Conservation (phyloP, 768 basidiomycete species). For the Pisolithus microcarpus region DNA sequence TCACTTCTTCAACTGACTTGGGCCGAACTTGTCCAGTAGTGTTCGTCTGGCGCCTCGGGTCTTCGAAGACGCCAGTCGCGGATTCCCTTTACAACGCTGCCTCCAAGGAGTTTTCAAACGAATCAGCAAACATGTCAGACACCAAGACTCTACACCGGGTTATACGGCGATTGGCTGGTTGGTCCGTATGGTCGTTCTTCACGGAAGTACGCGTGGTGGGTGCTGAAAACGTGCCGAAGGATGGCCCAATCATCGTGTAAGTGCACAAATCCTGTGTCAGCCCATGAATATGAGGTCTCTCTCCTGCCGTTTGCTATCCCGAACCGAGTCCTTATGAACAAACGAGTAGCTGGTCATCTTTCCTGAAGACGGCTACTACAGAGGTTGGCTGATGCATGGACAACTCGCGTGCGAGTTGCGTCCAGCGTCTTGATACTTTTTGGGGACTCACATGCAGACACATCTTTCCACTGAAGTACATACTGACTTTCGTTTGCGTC, state of each 20-base stretch:
- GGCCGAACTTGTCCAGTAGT: no score
- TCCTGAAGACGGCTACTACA: no score
- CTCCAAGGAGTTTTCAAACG: not conserved
- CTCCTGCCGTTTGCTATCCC: not conserved
- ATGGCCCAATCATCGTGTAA: slow-evolving; percentile 92
- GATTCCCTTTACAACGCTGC: no score
- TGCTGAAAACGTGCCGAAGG: slow-evolving; percentile 76
- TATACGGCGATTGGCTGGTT: slow-evolving; percentile 62
- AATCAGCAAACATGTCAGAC: slow-evolving; percentile 21
- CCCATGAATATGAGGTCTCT: not conserved
- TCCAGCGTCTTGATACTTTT: no score
- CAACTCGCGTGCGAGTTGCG: no score
- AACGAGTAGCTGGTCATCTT: not conserved
- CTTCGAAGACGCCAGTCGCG: no score
- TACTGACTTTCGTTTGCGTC: not conserved
- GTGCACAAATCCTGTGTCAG: slow-evolving; percentile 22
- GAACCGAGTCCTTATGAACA: not conserved
- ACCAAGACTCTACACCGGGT: slow-evolving; percentile 53
- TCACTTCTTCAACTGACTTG: no score
- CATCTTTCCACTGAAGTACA: not conserved
- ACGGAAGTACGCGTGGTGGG: slow-evolving; percentile 81
- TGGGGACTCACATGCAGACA: no score
- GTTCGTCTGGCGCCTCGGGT: no score
- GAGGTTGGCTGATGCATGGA: no score
- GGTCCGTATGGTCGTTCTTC: slow-evolving; percentile 84